Conservation (phyloP, 1,284 basidiomycete species). For the Cronartium quercuum region DNA sequence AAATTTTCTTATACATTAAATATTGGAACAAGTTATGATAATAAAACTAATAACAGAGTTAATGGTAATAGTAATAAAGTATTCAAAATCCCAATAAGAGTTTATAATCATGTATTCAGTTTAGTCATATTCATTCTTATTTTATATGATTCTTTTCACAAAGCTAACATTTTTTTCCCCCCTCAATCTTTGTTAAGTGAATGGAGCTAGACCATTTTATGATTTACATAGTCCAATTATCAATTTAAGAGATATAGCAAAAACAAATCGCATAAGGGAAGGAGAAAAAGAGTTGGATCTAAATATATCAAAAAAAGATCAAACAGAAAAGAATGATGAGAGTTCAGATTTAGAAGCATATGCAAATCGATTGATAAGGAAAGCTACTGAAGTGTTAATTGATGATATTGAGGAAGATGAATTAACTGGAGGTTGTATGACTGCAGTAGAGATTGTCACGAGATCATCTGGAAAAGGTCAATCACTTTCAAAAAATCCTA, state of each 20-base stretch:
- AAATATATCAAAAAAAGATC: neutral
- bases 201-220: slow-evolving; percentile 50
- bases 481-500: slow-evolving; percentile 42
- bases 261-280: too few relatives aligned
- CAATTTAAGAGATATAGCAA: slow-evolving; percentile 3
- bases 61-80: neutral
- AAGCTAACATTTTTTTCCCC: neutral
- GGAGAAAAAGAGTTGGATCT: neutral
- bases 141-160: neutral
- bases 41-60: neutral
- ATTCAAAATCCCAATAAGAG: slow-evolving; percentile 74
- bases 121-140: neutral
- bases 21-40: slow-evolving; percentile 68
- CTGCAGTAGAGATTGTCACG: slow-evolving; percentile 83
- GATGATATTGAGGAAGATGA: neutral
- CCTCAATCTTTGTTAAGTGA: slow-evolving; percentile 40
- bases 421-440: slow-evolving; percentile 61
- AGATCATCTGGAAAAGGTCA: slow-evolving; percentile 79
- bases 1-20: slow-evolving; percentile 82
- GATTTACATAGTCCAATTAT: slow-evolving; percentile 52
- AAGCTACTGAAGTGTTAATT: neutral
- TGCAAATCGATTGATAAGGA: neutral
- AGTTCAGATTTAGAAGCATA: neutral
- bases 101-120: slow-evolving; percentile 69
- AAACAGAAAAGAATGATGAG: neutral